Percentiles rank a stretch among this genome's conserved stretches.
Conservation (phyloP, 192 early-diverging fungal genomes). For the Paraglomus occultum region DNA sequence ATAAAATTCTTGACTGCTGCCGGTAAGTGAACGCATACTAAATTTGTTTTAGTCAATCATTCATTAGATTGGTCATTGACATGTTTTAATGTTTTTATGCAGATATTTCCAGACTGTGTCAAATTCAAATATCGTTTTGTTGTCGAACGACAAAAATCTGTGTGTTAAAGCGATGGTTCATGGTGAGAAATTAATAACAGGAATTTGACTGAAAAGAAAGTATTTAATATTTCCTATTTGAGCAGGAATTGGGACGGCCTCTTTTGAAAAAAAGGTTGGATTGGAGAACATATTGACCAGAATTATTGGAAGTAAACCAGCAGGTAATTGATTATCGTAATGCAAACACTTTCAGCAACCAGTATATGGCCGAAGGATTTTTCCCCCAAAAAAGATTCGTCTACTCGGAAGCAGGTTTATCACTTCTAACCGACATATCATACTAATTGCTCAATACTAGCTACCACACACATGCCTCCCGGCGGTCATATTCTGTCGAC, state of each 20-base stretch:
- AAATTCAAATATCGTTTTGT: slow-evolving; percentile 36
- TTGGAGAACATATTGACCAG: slow-evolving; percentile 14
- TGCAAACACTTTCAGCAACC: neutral
- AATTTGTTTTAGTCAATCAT: neutral
- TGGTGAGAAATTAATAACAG: neutral
- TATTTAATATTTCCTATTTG: neutral
- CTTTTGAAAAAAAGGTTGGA: slow-evolving; percentile 11
- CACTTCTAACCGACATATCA: no score
- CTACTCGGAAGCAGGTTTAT: no score
- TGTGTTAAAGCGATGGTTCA: slow-evolving; percentile 59
- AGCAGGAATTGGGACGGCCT: slow-evolving; percentile 12
- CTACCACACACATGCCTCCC: no score
- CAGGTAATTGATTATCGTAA: neutral
- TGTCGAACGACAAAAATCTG: slow-evolving; percentile 60
- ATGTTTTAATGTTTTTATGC: slow-evolving; percentile 5
- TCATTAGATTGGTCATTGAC: neutral
- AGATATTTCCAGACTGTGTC: slow-evolving; percentile 33
- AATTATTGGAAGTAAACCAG: slow-evolving; percentile 3
- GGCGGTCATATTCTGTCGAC: neutral
- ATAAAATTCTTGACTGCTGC: slow-evolving; percentile 59
- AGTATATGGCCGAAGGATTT: no score
- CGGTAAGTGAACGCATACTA: slow-evolving; percentile 33
- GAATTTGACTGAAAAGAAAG: neutral
- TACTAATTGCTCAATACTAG: no score
- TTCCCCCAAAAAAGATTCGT: no score